Conservation (phyloP, 768 basidiomycete species). For the Coprinellus micaceus region DNA sequence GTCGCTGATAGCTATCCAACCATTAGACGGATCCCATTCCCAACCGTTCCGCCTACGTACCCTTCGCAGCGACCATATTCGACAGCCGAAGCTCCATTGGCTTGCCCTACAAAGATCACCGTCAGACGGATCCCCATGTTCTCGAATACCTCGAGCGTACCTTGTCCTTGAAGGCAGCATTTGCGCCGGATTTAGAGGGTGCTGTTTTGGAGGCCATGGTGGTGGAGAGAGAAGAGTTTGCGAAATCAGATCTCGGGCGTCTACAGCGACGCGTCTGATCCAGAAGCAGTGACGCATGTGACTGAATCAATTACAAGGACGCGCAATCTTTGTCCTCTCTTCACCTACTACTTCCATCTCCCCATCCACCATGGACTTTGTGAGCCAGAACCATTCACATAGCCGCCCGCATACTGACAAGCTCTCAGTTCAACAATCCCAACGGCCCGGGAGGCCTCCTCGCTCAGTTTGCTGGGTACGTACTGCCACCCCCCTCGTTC, state of each 20-base stretch:
- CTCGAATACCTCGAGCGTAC: too few species aligned
- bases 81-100: constrained; percentile 97
- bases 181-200: constrained; percentile 50
- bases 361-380: constrained; percentile 40
- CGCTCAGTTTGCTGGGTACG: constrained; percentile 62
- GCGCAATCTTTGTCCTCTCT: constrained; percentile 14
- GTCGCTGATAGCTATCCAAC: constrained; percentile 81
- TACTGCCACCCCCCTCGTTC: constrained; percentile 5
- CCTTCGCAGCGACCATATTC: constrained; percentile 97
- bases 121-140: too few species aligned
- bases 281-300: constrained; percentile 33
- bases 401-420: constrained; percentile 6
- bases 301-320: constrained; percentile 17
- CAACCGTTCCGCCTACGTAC: constrained; percentile 32
- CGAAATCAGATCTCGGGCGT: constrained; percentile 12
- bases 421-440: constrained; percentile 40
- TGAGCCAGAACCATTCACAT: constrained; percentile 22
- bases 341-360: constrained; percentile 11
- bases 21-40: constrained; percentile 15
- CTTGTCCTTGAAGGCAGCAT: constrained; percentile 86
- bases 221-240: constrained; percentile 2
- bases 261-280: constrained; percentile 29
- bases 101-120: constrained; percentile 66
- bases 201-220: constrained; percentile 30
- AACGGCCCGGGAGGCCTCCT: constrained; percentile 60